Conservation (phyloP, 2,329 filamentous ascomycete species). For the Neoarthrinium moseri region DNA sequence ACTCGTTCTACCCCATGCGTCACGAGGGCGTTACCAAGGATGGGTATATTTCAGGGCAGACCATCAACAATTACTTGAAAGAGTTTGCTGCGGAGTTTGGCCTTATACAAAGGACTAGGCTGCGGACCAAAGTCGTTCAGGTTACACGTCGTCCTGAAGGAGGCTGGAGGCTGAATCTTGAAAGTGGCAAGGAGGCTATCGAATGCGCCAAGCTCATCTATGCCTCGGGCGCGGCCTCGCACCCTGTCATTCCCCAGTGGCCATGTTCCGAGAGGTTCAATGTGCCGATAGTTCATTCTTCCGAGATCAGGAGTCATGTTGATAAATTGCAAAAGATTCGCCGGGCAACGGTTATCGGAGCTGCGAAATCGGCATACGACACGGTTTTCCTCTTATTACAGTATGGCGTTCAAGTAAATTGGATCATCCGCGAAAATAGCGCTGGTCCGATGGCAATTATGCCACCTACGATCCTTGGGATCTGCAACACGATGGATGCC, state of each 20-base stretch:
- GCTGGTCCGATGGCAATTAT: slow-evolving; percentile 23
- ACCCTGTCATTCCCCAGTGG: slow-evolving; percentile 20
- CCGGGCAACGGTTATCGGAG: slow-evolving; percentile 24
- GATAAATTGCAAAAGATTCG: slow-evolving; percentile 7
- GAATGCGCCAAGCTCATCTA: slow-evolving; percentile 22
- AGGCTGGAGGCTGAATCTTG: slow-evolving; percentile 22
- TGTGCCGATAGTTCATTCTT: slow-evolving; percentile 27
- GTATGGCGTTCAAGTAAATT: slow-evolving; percentile 21
- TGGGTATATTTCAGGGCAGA: slow-evolving; percentile 27
- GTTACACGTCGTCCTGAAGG: slow-evolving; percentile 10
- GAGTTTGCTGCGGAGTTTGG: slow-evolving; percentile 24
- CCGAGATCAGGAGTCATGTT: slow-evolving; percentile 16
- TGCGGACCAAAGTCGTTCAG: slow-evolving; percentile 14
- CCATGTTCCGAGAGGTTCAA: slow-evolving; percentile 19
- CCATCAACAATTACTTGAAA: slow-evolving; percentile 27
- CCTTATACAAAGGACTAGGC: slow-evolving; percentile 16
- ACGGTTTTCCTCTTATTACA: slow-evolving; percentile 21
- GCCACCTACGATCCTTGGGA: slow-evolving; percentile 21
- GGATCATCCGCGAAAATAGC: slow-evolving; percentile 22
- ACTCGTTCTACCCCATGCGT: slow-evolving; percentile 29
- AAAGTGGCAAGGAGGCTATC: slow-evolving; percentile 11
- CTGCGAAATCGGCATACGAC: slow-evolving; percentile 24
- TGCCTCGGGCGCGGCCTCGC: slow-evolving; percentile 20
- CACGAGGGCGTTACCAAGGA: slow-evolving; percentile 25
- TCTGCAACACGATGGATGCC: slow-evolving; percentile 25